phyloP scores from a whole-genome alignment of 2,329 filamentous ascomycete species.

The Fusarium fujikuroi region DNA sequence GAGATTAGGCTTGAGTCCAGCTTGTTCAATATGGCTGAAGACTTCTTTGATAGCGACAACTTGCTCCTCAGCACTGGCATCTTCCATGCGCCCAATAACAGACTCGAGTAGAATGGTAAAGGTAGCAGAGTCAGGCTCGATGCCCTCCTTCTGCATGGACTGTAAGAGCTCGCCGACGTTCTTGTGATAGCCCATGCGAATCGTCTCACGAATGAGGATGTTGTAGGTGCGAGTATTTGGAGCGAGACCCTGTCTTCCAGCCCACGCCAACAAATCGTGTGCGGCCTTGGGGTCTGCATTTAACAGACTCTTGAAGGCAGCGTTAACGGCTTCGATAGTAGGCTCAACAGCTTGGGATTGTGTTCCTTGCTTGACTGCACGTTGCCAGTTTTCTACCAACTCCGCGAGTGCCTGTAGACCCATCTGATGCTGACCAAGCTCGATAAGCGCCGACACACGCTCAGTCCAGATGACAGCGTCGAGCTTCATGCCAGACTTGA shows the following conservation, averaged over 20 bases:
- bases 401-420: constrained; percentile 74
- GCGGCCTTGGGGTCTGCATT: constrained; percentile 61
- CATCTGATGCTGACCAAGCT: constrained; percentile 60
- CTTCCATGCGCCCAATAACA: constrained; percentile 56
- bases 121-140: constrained; percentile 73
- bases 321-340: constrained; percentile 73
- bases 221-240: constrained; percentile 74
- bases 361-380: constrained; percentile 46
- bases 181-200: constrained; percentile 59
- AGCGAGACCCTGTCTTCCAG: constrained; percentile 62
- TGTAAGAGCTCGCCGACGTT: constrained; percentile 65
- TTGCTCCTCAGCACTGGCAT: constrained; percentile 60
- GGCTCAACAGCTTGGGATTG: constrained; percentile 62
- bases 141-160: constrained; percentile 66
- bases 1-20: constrained; percentile 68
- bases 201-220: constrained; percentile 70
- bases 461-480: constrained; percentile 77
- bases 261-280: constrained; percentile 68
- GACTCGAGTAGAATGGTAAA: constrained; percentile 78
- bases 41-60: constrained; percentile 62
- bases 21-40: constrained; percentile 66
- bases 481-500: constrained; percentile 65
- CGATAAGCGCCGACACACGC: constrained; percentile 73
- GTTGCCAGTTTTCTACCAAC: constrained; percentile 71
- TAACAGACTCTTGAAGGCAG: constrained; percentile 72